Evolutionary conservation across 2,329 filamentous ascomycete genomes (phyloP), one percentile per base, ranked within the genome.

Genomic region (Aspergillus ruber): DNA sequence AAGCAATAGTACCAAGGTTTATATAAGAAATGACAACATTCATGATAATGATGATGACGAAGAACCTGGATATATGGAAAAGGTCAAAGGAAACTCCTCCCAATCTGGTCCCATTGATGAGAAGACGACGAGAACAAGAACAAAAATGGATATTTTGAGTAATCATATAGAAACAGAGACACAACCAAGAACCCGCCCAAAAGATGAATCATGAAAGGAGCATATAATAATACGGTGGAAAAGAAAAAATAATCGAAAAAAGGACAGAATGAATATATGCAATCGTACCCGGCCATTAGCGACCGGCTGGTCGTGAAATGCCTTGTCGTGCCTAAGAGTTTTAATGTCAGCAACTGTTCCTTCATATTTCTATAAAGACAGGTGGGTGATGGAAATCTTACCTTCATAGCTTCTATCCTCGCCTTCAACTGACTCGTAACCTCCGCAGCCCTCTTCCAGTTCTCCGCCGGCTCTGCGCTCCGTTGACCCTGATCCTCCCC

Each of bases 351-450:
- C 10, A 6, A n/a, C 25, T 10, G 13, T 23, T 7, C 10, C 15
- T n/a, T 6, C 15, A 18, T 23, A 15, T n/a, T n/a, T n/a, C n/a
- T n/a, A n/a, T n/a, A n/a, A n/a, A n/a, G n/a, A n/a, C n/a, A n/a
- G n/a, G 20, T 20, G 4, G 20, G 20, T 20, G 20, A 20, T 20
- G 20, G 23, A 38, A 21, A 20, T 50, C 60, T 18, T 46, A 67
- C 82, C 79, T 97, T 98, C 93, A 98, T 98, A 76, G 93, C 87
- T 75, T 97, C 93, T 68, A 98, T 98, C 66, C 93, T 83, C 45
- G 91, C 90, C 75, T 97, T 98, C 62, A 98, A 70, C 67, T 96
- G 93, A 69, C 90, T 96, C 46, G 93, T 98, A 49, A 98, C 93
- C 74, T 98, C 93, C 2, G 93, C 93, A 15, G 93, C 93, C 57